phyloP scores from a whole-genome alignment of 495 filamentous ascomycete species.

The Neurospora africana region DNA sequence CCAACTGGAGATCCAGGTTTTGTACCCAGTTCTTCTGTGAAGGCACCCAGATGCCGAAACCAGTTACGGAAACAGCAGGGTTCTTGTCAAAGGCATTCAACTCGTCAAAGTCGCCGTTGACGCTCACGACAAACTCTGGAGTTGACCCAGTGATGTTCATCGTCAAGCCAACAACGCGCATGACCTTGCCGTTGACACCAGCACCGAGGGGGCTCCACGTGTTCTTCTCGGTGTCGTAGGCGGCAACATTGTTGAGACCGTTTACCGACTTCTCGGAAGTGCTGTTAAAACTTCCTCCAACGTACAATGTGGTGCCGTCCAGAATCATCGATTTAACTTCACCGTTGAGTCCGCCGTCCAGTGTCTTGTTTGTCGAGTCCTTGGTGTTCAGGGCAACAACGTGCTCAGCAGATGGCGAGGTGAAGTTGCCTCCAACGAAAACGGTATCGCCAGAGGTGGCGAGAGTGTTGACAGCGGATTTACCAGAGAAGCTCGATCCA shows the following conservation, averaged over 20 bases:
- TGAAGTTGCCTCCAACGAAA: conserved; percentile 82
- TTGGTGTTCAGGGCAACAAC: conserved; percentile 62
- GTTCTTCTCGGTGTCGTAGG: conserved; percentile 58
- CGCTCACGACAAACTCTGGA: conserved; percentile 61
- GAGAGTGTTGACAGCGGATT: conserved; percentile 57
- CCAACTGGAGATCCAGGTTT: conserved; percentile 57
- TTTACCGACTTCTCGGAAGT: conserved; percentile 49
- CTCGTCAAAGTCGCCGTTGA: conserved; percentile 72
- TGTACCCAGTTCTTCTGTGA: conserved; percentile 80
- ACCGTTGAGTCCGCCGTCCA: conserved; percentile 72
- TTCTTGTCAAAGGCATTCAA: conserved; percentile 57
- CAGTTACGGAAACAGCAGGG: conserved; percentile 47
- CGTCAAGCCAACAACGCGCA: conserved; percentile 59
- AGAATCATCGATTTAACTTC: conserved; percentile 59
- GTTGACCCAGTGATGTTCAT: conserved; percentile 65
- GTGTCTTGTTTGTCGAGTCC: conserved; percentile 46
- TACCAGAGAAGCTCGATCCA: conserved; percentile 51
- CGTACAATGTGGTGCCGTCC: conserved; percentile 57
- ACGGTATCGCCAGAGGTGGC: conserved; percentile 45
- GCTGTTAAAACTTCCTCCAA: conserved; percentile 77
- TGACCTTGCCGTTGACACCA: conserved; percentile 75
- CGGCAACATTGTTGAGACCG: conserved; percentile 62
- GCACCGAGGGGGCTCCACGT: conserved; percentile 72
- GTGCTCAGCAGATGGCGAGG: conserved; percentile 51
- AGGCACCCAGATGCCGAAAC: conserved; percentile 92